Percentiles rank a stretch among this genome's conserved stretches.
phyloP scores from a whole-genome alignment of 345 rosid species.

The Abelmoschus esculentus region DNA sequence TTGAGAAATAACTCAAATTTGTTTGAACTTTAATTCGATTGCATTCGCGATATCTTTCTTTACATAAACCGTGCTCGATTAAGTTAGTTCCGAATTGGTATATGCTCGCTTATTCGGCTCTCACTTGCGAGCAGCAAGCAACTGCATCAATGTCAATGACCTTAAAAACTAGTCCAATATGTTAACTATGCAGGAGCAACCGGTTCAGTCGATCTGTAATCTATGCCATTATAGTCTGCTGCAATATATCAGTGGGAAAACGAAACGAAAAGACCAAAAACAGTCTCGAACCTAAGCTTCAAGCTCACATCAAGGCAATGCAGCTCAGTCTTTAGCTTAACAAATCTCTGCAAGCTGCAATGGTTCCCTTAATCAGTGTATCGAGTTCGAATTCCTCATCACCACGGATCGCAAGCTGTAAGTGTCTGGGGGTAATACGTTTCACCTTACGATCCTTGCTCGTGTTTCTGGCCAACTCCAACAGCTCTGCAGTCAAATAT shows the following conservation, averaged over 20 bases:
- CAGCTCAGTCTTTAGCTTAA: background rate
- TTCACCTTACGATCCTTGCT: conserved; percentile 73
- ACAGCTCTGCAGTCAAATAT: conserved; percentile 59
- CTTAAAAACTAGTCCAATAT: background rate
- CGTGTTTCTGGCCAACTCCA: conserved; percentile 61
- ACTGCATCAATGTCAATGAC: background rate
- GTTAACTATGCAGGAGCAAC: background rate
- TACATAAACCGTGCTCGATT: too few relatives aligned
- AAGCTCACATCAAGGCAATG: background rate
- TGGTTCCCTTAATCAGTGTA: conserved; percentile 71
- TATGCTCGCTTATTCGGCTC: background rate
- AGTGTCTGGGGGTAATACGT: conserved; percentile 59
- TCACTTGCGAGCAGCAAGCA: background rate
- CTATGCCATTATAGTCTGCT: too few relatives aligned
- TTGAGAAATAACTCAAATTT: background rate
- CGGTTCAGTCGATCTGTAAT: background rate
- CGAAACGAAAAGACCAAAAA: too few relatives aligned
- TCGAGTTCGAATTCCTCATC: conserved; percentile 50
- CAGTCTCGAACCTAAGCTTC: background rate
- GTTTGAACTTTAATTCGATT: background rate
- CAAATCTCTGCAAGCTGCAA: conserved; percentile 17
- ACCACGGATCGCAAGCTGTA: conserved; percentile 68
- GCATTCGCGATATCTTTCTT: too few relatives aligned
- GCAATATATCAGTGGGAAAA: too few relatives aligned
- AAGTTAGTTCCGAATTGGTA: background rate